Conservation (phyloP, 2,329 filamentous ascomycete genomes). For the Xylariales sp. region DNA sequence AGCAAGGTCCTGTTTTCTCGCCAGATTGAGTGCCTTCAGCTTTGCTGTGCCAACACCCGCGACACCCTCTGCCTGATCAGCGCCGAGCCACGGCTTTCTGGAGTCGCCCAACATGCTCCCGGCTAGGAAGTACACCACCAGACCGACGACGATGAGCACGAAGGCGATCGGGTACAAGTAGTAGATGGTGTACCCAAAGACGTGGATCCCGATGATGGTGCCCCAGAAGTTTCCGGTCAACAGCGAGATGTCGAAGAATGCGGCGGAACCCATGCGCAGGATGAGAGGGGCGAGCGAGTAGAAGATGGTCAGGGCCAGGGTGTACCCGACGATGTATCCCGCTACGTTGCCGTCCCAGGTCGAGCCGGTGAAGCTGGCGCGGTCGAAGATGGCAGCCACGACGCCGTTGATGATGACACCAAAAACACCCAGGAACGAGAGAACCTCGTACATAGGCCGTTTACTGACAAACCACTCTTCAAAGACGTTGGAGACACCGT, state of each 20-base stretch:
- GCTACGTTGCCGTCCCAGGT: constrained; percentile 64
- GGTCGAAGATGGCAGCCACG: constrained; percentile 89
- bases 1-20: constrained; percentile 35
- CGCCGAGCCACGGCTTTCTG: constrained; percentile 91
- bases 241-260: constrained; percentile 94
- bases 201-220: constrained; percentile 81
- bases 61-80: constrained; percentile 76
- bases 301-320: constrained; percentile 75
- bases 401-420: constrained; percentile 87
- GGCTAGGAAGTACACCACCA: constrained; percentile 82
- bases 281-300: constrained; percentile 84
- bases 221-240: constrained; percentile 97
- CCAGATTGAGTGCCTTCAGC: constrained; percentile 62
- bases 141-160: constrained; percentile 80
- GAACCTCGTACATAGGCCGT: constrained; percentile 84
- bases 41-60: constrained; percentile 82
- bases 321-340: constrained; percentile 88
- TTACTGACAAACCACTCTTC: constrained; percentile 93
- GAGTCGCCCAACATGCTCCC: constrained; percentile 80
- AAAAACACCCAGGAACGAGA: constrained; percentile 85
- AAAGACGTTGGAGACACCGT: constrained; percentile 84
- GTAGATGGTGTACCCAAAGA: constrained; percentile 77
- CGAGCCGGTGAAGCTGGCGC: constrained; percentile 60
- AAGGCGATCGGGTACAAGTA: constrained; percentile 96
- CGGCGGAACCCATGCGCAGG: constrained; percentile 83